These are phyloP conservation scores for Aspergillus sp. DNA, from an alignment of 2,329 filamentous ascomycete species.

Conservation along the genomic window DNA sequence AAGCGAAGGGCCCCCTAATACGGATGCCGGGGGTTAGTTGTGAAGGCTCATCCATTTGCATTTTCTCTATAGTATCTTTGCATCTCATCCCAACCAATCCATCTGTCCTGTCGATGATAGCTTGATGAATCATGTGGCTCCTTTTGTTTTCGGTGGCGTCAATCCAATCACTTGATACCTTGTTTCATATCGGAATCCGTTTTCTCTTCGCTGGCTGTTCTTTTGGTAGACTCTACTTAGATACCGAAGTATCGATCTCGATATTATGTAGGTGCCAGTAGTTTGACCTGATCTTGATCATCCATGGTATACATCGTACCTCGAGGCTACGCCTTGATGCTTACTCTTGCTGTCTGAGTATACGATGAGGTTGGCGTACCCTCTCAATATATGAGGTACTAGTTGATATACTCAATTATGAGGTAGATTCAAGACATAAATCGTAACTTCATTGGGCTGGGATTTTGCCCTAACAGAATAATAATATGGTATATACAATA, in stretches of 20 bases:
- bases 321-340: background rate
- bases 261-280: background rate
- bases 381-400: background rate
- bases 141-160: background rate
- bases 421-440: no score
- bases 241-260: background rate
- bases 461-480: no score
- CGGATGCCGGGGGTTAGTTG: slow-evolving; percentile 18
- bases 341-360: background rate
- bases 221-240: slow-evolving; percentile 3
- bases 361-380: background rate
- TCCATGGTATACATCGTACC: background rate
- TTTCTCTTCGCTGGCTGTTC: background rate
- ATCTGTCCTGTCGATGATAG: slow-evolving; percentile 5
- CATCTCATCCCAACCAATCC: background rate
- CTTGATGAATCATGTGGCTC: slow-evolving; percentile 15
- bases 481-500: no score
- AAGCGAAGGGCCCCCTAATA: slow-evolving; percentile 13
- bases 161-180: slow-evolving; percentile 2
- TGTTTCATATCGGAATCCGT: background rate
- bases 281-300: background rate
- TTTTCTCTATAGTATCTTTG: background rate
- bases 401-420: background rate
- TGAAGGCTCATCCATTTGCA: background rate
- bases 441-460: no score